Conservation (phyloP, 495 filamentous ascomycete species). For the Immersiella caudata region DNA sequence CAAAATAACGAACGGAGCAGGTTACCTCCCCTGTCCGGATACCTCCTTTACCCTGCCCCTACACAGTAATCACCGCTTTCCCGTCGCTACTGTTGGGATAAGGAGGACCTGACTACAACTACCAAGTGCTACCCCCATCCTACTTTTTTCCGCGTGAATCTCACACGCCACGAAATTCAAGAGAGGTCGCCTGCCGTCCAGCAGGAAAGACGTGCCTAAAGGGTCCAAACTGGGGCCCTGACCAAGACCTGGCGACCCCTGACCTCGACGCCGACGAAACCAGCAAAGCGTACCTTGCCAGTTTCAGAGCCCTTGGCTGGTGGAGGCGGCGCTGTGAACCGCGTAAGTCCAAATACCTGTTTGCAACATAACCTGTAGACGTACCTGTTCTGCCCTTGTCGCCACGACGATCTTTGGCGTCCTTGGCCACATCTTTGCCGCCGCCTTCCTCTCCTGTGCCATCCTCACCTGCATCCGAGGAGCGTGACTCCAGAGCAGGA, state of each 20-base stretch:
- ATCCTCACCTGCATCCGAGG: constrained; percentile 53
- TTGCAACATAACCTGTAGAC: constrained; percentile 4
- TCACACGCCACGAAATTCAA: not conserved
- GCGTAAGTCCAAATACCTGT: constrained; percentile 18
- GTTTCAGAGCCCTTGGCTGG: constrained; percentile 42
- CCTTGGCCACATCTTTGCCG: constrained; percentile 48
- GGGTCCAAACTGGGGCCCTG: constrained; percentile 87
- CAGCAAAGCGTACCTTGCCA: constrained; percentile 72
- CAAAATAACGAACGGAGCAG: not conserved
- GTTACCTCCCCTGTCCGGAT: not conserved
- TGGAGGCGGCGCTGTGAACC: constrained; percentile 47
- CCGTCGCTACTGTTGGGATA: too few species aligned
- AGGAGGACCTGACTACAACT: too few species aligned
- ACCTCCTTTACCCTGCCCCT: not conserved
- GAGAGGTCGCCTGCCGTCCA: not conserved
- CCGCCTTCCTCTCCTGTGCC: constrained; percentile 45
- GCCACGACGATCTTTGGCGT: constrained; percentile 42
- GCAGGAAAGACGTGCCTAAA: constrained; percentile 35
- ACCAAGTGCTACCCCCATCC: too few species aligned
- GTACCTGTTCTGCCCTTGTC: constrained; percentile 47
- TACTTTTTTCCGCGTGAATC: not conserved
- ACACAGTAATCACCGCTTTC: not conserved
- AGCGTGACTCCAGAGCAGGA: constrained; percentile 65
- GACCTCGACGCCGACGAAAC: constrained; percentile 85
- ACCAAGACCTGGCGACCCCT: constrained; percentile 78